Evolutionary conservation across 2,329 filamentous ascomycete genomes (phyloP), one percentile per base, ranked within the genome.

Genomic region (Thermochaetoides dissita): DNA sequence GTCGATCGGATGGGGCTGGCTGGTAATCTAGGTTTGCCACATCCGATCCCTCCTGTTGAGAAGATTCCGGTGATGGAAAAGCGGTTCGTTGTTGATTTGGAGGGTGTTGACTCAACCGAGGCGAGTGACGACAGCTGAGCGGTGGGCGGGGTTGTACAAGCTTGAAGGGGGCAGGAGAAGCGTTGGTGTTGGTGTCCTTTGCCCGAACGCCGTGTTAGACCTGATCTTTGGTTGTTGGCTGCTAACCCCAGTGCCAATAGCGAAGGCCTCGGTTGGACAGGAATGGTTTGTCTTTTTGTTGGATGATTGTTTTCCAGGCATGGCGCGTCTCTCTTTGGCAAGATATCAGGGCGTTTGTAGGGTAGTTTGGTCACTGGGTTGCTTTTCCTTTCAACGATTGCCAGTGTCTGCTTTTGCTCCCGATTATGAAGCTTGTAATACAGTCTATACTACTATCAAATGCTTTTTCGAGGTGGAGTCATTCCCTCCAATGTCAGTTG

Each of bases 61-160:
- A 34, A 34, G 12, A 36, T 44, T 7, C 17, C 30, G 8, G 6
- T 17, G 10, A 9, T 28, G 5, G 34, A 42, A 30, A 50, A 46
- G 37, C 41, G 46, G 28, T 48, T 46, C n/a, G 42, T 50, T 8
- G 40, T 50, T n/a, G 42, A 44, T 11, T 46, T 38, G 41, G 34
- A 48, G 12, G 37, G 39, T 10, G 34, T 40, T 10, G 38, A 39
- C 32, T 11, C 17, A 5, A 24, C 17, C 17, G 17, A 24, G 17
- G 17, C 17, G 5, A 24, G 17, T 24, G 17, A 24, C 17, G 17
- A 24, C 17, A 24, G 17, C 17, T 24, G 17, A 24, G 17, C 5
- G 17, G 17, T 24, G 17, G 17, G 17, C 17, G 17, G 17, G 17
- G 17, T 24, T 24, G 17, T 24, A 24, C 17, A 24, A 5, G 17